Conservation (phyloP, 2,329 filamentous ascomycete species). For the Fusarium veterinarium region DNA sequence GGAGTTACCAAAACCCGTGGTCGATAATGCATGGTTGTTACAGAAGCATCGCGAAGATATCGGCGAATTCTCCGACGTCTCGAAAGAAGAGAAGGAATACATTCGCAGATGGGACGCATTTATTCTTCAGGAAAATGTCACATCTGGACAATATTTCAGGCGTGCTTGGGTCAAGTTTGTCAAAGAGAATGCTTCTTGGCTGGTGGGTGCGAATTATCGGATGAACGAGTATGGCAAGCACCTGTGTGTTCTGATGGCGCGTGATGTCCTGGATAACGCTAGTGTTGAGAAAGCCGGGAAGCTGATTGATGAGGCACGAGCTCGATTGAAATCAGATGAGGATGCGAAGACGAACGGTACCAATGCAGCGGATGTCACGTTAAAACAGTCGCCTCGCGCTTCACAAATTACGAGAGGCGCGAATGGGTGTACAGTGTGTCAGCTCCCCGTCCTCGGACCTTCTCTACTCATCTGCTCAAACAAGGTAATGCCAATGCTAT, state of each 20-base stretch:
- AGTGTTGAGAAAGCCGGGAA: slow-evolving; percentile 57
- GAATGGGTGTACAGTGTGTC: slow-evolving; percentile 61
- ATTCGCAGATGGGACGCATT: slow-evolving; percentile 69
- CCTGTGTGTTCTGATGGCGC: slow-evolving; percentile 61
- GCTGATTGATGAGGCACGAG: slow-evolving; percentile 57
- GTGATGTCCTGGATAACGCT: slow-evolving; percentile 59
- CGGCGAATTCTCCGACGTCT: slow-evolving; percentile 67
- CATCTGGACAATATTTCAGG: slow-evolving; percentile 63
- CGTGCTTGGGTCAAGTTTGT: slow-evolving; percentile 65
- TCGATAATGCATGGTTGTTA: slow-evolving; percentile 66
- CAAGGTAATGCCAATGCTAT: slow-evolving; percentile 52
- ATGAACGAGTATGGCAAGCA: slow-evolving; percentile 68
- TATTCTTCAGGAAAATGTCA: slow-evolving; percentile 62
- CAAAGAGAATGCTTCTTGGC: slow-evolving; percentile 62
- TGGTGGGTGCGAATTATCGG: slow-evolving; percentile 60
- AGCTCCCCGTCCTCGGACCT: slow-evolving; percentile 60
- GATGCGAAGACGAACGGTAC: slow-evolving; percentile 19
- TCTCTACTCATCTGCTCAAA: slow-evolving; percentile 62
- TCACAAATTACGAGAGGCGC: slow-evolving; percentile 55
- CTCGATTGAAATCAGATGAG: slow-evolving; percentile 33
- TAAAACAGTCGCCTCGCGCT: slow-evolving; percentile 47
- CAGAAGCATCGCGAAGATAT: slow-evolving; percentile 70
- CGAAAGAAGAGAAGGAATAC: slow-evolving; percentile 66
- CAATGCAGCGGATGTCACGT: slow-evolving; percentile 24
- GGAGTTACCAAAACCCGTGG: slow-evolving; percentile 56